phyloP scores from a whole-genome alignment of 306 rosid genomes.

The Morella rubra region DNA sequence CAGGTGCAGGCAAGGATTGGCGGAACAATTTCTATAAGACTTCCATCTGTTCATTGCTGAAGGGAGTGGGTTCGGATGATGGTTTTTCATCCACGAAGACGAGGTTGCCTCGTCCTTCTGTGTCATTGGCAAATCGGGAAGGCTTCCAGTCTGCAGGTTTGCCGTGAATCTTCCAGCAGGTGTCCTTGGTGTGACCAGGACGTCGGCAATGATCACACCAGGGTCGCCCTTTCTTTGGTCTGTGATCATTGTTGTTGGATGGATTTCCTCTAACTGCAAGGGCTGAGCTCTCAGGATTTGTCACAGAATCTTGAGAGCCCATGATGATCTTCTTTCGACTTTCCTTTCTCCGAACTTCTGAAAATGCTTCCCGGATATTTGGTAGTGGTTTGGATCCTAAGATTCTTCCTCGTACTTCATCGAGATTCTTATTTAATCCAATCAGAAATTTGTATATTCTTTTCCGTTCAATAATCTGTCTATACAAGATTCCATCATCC shows the following conservation, averaged over 20 bases:
- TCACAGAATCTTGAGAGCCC: neutral
- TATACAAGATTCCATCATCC: neutral
- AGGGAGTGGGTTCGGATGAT: too few species aligned
- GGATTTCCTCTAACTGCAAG: neutral
- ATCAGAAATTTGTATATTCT: neutral
- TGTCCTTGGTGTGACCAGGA: neutral
- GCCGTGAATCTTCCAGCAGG: conserved; percentile 5
- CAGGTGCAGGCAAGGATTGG: too few species aligned
- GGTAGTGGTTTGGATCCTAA: neutral
- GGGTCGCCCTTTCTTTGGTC: neutral
- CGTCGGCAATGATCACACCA: conserved; percentile 16
- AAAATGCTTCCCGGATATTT: neutral
- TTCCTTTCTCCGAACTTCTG: neutral
- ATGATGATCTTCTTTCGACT: neutral
- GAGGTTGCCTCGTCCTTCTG: too few species aligned
- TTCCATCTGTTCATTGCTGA: too few species aligned
- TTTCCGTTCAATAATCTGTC: neutral
- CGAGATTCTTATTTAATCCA: neutral
- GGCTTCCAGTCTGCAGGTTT: conserved; percentile 3
- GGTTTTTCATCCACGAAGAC: too few species aligned
- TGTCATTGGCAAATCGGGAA: too few species aligned
- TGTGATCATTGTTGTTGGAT: neutral
- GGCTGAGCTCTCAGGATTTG: neutral
- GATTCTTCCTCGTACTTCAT: neutral
- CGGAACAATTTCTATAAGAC: too few species aligned